These are phyloP conservation scores for Colletotrichum sp. DNA, from an alignment of 2,329 filamentous ascomycete species.

Conservation along the genomic window DNA sequence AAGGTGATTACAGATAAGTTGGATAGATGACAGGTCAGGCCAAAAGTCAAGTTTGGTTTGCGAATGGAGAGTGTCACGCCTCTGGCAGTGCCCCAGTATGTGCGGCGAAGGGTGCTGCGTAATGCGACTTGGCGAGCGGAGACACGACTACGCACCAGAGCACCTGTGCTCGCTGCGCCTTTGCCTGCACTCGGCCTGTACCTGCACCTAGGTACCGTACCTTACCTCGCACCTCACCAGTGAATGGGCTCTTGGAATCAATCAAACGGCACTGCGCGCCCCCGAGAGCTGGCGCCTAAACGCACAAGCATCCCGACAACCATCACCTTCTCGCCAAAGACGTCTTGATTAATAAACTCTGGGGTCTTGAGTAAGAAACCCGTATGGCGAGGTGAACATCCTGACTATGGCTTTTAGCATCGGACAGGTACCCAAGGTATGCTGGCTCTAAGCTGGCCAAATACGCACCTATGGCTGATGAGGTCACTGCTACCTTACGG, in stretches of 20 bases:
- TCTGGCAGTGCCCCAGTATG: background rate
- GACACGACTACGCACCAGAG: background rate
- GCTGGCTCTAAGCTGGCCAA: background rate
- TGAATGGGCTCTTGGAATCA: background rate
- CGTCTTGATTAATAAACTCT: background rate
- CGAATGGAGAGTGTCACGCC: conserved; percentile 1
- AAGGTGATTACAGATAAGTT: background rate
- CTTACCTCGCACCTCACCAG: background rate
- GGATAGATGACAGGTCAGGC: background rate
- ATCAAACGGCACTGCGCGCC: background rate
- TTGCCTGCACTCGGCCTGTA: background rate
- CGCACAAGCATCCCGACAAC: background rate
- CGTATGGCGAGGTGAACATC: background rate
- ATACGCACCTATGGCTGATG: background rate
- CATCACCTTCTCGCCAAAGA: background rate
- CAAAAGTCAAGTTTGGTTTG: background rate
- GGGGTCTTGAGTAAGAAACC: background rate
- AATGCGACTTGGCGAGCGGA: conserved; percentile 19
- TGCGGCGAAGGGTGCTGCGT: conserved; percentile 13
- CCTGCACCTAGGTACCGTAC: background rate
- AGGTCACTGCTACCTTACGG: background rate
- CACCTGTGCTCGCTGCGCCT: background rate
- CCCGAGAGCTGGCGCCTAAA: background rate
- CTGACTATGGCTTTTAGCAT: background rate
- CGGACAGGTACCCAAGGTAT: background rate